Evolutionary conservation across 1,284 basidiomycete genomes (phyloP).

Genomic region (Cryptococcus sp.): DNA sequence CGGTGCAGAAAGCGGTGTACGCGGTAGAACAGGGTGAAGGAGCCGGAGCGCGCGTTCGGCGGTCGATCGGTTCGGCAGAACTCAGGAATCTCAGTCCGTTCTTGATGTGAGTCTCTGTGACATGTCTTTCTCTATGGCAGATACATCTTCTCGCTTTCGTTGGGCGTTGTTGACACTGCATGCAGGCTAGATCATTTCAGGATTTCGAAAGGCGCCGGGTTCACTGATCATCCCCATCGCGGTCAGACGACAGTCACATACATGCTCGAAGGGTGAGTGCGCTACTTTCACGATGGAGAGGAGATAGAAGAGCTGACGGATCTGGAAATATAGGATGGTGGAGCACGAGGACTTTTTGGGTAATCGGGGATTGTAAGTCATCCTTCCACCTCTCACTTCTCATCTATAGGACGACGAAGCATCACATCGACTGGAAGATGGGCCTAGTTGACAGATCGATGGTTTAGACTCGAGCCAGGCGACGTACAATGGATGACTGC

Average conservation of each 20-base stretch:
- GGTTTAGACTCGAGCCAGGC: conserved; percentile 65
- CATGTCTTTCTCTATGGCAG: background rate
- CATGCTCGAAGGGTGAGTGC: conserved; percentile 72
- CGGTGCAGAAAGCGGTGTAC: conserved; percentile 69
- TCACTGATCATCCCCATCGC: conserved; percentile 57
- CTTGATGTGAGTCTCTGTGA: conserved; percentile 63
- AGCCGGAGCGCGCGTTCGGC: conserved; percentile 81
- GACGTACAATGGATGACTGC: conserved; percentile 97
- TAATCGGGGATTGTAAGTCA: conserved; percentile 63
- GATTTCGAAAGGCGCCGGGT: conserved; percentile 57
- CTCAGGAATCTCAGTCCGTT: conserved; percentile 86
- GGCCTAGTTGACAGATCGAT: too few relatives aligned
- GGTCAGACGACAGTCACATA: conserved; percentile 78
- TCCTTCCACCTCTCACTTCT: background rate
- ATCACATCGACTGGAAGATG: too few relatives aligned
- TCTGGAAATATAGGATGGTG: conserved; percentile 17
- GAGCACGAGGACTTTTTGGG: conserved; percentile 92
- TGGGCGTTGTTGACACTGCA: background rate
- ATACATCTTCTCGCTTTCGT: background rate
- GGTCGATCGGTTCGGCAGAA: conserved; percentile 76
- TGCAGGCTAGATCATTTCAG: conserved; percentile 37
- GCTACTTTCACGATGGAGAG: background rate
- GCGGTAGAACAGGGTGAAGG: conserved; percentile 84
- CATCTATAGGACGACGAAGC: too few relatives aligned
- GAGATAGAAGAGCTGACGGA: background rate